Base-by-base conservation (phyloP, 140 eudicot species). In the Stevia rebaudiana region DNA sequence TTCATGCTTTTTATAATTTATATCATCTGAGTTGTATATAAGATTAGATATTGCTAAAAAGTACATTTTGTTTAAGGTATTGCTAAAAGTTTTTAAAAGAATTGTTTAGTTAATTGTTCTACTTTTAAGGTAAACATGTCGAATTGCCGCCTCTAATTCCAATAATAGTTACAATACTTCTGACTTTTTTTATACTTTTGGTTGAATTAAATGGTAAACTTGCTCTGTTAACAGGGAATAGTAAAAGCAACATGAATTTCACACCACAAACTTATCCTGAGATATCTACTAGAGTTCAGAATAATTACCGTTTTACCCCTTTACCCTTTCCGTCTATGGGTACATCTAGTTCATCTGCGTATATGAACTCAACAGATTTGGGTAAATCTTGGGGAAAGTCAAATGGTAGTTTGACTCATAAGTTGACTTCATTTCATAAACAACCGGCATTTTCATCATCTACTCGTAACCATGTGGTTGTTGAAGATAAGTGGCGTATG, bases 401-500 rank as follows among this genome's bases (percentile, higher is more conserved):
- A 5, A 68, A 66, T 6, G 70, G 77, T 63, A 62, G 81, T 63
- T 75, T 79, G 64, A 65, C 77, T 33, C 84, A 87, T 42, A 91
- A 76, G 73, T 43, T 80, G 48, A 65, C 72, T 5, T 68, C 78
- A 15, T 69, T 69, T 28, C 89, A 84, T 31, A 51, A 77, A 18
- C 79, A 72, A n/a, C 84, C 92, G 22, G 62, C 73, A 67, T 70
- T 69, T 50, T 31, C 56, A 31, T 71, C 81, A 25, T 74, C 83
- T 30, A 74, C 73, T 33, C 85, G 73, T 49, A 73, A 55, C 73
- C 82, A 76, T 23, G 77, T 28, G 36, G 68, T 52, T 71, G 66
- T 52, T 41, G 83, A 74, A 48, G 84, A 77, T 57, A 80, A 74
- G 69, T 80, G 83, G 95, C 70, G 73, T 44, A 61, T 44, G 13